Conservation (phyloP, 768 basidiomycete genomes). For the Mycena belliarum region DNA sequence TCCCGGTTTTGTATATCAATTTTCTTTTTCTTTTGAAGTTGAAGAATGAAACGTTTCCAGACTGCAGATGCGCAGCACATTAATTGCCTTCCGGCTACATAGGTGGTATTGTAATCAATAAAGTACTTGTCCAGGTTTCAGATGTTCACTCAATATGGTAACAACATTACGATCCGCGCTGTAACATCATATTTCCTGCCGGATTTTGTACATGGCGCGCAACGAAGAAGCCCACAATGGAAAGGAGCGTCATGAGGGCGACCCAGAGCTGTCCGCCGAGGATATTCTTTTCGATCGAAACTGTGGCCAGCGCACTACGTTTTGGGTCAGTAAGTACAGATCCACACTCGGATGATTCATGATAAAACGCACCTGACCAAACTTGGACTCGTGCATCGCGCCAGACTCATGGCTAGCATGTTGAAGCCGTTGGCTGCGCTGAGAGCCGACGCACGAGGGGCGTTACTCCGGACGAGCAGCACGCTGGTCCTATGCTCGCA, state of each 20-base stretch:
- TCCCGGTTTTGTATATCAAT: too few relatives aligned
- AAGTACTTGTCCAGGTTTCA: too few relatives aligned
- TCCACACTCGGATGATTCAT: neutral
- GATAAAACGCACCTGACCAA: slow-evolving; percentile 32
- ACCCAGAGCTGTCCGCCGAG: slow-evolving; percentile 1
- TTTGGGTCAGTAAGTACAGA: too few relatives aligned
- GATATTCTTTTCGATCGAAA: neutral
- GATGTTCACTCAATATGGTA: too few relatives aligned
- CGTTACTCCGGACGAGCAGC: slow-evolving; percentile 53
- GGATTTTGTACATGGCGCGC: neutral
- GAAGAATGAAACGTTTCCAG: too few relatives aligned
- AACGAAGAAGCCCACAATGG: neutral
- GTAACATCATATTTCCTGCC: neutral
- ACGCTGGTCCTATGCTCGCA: slow-evolving; percentile 42
- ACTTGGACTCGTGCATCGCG: slow-evolving; percentile 57
- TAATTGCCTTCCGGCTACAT: too few relatives aligned
- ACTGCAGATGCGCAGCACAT: too few relatives aligned
- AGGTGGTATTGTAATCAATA: too few relatives aligned
- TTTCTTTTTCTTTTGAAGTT: too few relatives aligned
- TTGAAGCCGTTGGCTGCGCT: slow-evolving; percentile 59
- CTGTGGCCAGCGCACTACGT: neutral
- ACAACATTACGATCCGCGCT: too few relatives aligned
- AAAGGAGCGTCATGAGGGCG: neutral
- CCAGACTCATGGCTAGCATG: slow-evolving; percentile 58
- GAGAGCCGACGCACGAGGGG: slow-evolving; percentile 47